Percentiles rank a stretch among this genome's conserved stretches.
These are phyloP conservation scores for Triticum dicoccoides DNA, from an alignment of 176 grass and related monocot species.

Conservation along the genomic window DNA sequence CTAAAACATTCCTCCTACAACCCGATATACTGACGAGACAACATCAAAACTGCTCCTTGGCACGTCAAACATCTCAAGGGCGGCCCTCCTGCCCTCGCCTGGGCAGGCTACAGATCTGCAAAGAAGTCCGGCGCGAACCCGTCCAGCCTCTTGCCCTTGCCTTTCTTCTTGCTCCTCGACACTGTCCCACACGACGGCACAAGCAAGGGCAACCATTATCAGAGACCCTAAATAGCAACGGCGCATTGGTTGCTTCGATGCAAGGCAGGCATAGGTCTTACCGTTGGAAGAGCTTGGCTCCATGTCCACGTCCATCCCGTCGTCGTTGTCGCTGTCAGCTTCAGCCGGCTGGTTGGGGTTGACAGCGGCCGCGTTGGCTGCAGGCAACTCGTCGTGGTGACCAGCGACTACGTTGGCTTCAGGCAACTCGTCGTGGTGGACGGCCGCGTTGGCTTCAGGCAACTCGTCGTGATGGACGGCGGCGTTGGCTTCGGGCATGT, in stretches of 20 bases:
- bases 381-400: constrained; percentile 4
- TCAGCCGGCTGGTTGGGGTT: constrained; percentile 4
- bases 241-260: background rate
- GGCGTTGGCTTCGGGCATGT: background rate
- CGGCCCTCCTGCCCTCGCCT: too few species aligned
- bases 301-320: constrained; percentile 82
- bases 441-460: background rate
- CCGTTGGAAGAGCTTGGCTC: constrained; percentile 54
- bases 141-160: constrained; percentile 32
- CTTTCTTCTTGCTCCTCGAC: constrained; percentile 23
- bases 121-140: constrained; percentile 44
- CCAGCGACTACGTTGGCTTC: background rate
- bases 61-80: too few species aligned
- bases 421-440: background rate
- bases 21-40: too few species aligned
- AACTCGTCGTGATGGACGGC: background rate
- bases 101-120: constrained; percentile 48
- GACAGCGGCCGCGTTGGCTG: background rate
- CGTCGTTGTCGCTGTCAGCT: constrained; percentile 40
- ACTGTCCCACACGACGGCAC: background rate
- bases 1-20: too few species aligned
- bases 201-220: background rate
- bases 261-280: background rate
- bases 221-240: background rate
- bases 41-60: too few species aligned